Evolutionary conservation across 2,329 filamentous ascomycete species (phyloP).

Genomic region (Colletotrichum karsti): DNA sequence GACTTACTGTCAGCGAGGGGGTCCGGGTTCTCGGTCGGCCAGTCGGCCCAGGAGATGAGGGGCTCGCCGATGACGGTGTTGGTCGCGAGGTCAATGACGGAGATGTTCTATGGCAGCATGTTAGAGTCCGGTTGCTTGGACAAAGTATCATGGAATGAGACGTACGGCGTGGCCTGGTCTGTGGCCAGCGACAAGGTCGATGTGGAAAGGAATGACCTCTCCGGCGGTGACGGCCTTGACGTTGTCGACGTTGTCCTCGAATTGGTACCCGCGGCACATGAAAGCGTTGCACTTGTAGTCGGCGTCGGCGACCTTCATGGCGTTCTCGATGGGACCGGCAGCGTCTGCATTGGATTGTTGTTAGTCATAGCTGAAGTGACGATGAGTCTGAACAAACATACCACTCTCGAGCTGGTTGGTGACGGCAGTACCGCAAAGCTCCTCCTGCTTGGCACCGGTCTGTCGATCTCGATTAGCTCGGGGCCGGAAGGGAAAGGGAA

Average conservation of each 20-base stretch:
- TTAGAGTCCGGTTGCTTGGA: neutral
- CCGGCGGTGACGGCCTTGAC: constrained; percentile 38
- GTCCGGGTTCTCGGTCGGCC: constrained; percentile 28
- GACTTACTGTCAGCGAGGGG: constrained; percentile 29
- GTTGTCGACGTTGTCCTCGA: constrained; percentile 38
- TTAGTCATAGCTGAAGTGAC: neutral
- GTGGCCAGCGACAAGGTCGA: constrained; percentile 49
- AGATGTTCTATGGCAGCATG: constrained; percentile 49
- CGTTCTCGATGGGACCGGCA: constrained; percentile 38
- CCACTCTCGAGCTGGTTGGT: constrained; percentile 32
- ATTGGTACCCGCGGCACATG: constrained; percentile 40
- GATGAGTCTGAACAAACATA: neutral
- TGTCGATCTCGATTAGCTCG: constrained; percentile 3
- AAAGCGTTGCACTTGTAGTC: constrained; percentile 37
- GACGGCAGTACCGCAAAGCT: constrained; percentile 33
- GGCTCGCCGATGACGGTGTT: constrained; percentile 57
- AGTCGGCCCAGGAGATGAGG: constrained; percentile 51
- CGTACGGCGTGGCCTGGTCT: constrained; percentile 39
- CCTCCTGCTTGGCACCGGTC: constrained; percentile 34
- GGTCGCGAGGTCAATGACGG: constrained; percentile 53
- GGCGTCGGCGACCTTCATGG: constrained; percentile 32
- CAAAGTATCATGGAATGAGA: fast-evolving
- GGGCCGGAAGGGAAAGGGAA: too few relatives aligned
- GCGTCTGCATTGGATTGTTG: constrained; percentile 22
- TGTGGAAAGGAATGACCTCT: constrained; percentile 44